These are phyloP conservation scores for Phytophthora pseudosyringae DNA, from an alignment of 352 stramenopile species.

Conservation along the genomic window DNA sequence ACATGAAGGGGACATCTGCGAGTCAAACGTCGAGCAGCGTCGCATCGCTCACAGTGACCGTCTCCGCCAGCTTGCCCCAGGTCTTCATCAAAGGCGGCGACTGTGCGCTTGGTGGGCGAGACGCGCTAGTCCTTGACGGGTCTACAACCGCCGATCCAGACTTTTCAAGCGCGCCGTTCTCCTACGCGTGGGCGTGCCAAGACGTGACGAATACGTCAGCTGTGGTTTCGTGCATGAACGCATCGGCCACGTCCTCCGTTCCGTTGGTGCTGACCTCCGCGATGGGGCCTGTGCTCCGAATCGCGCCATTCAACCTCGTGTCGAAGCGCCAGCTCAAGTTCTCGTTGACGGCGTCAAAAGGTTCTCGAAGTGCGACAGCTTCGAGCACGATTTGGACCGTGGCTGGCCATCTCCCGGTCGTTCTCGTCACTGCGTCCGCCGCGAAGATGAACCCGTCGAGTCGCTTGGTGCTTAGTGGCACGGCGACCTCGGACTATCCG, in stretches of 20 bases:
- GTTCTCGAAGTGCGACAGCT: conserved; percentile 15
- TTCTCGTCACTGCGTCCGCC: conserved; percentile 36
- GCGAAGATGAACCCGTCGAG: conserved; percentile 58
- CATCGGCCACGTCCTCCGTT: neutral
- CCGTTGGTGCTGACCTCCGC: conserved; percentile 24
- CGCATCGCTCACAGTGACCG: conserved; percentile 47
- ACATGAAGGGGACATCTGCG: conserved; percentile 31
- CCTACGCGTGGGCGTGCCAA: conserved; percentile 57
- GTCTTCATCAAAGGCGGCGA: conserved; percentile 50
- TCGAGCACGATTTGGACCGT: conserved; percentile 57
- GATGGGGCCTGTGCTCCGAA: conserved; percentile 29
- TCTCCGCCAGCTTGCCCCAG: conserved; percentile 46
- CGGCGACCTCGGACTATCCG: conserved; percentile 69
- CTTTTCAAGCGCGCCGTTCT: conserved; percentile 35
- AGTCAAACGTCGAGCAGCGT: conserved; percentile 41
- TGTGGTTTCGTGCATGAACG: conserved; percentile 22
- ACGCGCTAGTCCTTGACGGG: conserved; percentile 58
- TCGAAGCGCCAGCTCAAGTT: conserved; percentile 54
- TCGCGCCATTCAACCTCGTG: conserved; percentile 55
- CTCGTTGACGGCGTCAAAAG: conserved; percentile 51
- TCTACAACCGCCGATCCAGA: conserved; percentile 64
- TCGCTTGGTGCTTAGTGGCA: conserved; percentile 42
- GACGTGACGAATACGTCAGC: conserved; percentile 56
- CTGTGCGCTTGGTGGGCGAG: conserved; percentile 54
- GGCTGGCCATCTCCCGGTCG: conserved; percentile 50